Percentiles rank a stretch among this genome's conserved stretches.
phyloP scores from a whole-genome alignment of 108 stramenopile genomes.

The Phaeodactylum tricornutum region DNA sequence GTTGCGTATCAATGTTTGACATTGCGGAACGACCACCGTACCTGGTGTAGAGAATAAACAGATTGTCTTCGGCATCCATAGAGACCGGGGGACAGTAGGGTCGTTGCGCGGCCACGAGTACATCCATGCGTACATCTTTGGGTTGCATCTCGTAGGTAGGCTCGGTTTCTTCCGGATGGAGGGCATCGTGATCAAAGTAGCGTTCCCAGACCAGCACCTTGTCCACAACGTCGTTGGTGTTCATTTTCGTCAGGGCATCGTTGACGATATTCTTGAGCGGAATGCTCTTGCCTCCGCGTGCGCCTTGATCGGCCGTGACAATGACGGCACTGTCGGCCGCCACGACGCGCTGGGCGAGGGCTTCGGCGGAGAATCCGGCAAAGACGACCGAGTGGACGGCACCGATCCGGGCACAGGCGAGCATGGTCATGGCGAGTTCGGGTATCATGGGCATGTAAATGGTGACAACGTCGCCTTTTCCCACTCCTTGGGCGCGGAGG shows the following conservation, averaged over 20 bases:
- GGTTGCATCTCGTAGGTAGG: conserved; percentile 28
- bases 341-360: conserved; percentile 81
- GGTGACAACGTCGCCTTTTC: conserved; percentile 90
- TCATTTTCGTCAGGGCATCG: conserved; percentile 59
- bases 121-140: conserved; percentile 81
- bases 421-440: conserved; percentile 90
- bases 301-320: conserved; percentile 80
- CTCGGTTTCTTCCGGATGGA: neutral
- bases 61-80: conserved; percentile 90
- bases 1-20: no score
- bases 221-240: conserved; percentile 48
- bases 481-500: conserved; percentile 54
- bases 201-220: conserved; percentile 86
- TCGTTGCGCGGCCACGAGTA: conserved; percentile 59
- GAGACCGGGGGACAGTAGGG: conserved; percentile 90
- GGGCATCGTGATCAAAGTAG: conserved; percentile 21
- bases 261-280: conserved; percentile 86
- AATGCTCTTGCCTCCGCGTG: conserved; percentile 64
- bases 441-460: conserved; percentile 99
- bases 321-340: conserved; percentile 76
- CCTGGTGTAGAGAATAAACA: conserved; percentile 92
- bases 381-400: conserved; percentile 96
- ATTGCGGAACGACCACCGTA: no score
- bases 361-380: conserved; percentile 92
- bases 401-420: conserved; percentile 95